Conservation (phyloP, 305 asterid species). For the Stenogyne calaminthoides region DNA sequence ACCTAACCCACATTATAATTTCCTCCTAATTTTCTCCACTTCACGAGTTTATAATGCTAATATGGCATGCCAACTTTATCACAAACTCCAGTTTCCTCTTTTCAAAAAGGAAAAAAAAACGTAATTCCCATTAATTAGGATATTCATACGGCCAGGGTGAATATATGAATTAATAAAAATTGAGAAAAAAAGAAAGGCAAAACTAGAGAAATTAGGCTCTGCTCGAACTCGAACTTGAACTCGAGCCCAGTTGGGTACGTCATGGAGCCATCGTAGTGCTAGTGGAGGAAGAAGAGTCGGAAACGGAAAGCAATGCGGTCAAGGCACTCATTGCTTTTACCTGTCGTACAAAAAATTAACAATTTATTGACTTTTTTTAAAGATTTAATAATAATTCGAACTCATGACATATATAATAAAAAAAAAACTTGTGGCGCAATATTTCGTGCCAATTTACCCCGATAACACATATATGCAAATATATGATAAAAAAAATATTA, state of each 20-base stretch:
- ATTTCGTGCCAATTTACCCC: too few species aligned
- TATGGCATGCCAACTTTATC: not conserved
- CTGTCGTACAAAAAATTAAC: conserved; percentile 25
- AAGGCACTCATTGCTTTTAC: conserved; percentile 84
- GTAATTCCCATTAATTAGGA: conserved; percentile 40
- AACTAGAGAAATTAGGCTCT: not conserved
- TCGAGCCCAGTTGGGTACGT: not conserved
- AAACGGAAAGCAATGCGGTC: conserved; percentile 72
- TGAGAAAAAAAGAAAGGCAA: not conserved
- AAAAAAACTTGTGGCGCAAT: too few species aligned
- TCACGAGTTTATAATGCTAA: conserved; percentile 23
- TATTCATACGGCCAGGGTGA: conserved; percentile 5
- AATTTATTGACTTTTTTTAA: too few species aligned
- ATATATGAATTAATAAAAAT: conserved; percentile 17
- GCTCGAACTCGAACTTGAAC: not conserved
- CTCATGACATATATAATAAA: too few species aligned
- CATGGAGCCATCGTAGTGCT: too few species aligned
- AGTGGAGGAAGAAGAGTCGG: conserved; percentile 38
- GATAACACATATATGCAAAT: too few species aligned
- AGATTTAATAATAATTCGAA: too few species aligned
- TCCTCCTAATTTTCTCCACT: conserved; percentile 28
- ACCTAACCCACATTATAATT: conserved; percentile 44
- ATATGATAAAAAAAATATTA: too few species aligned
- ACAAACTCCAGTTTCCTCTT: not conserved
- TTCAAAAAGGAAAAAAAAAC: conserved; percentile 23